Base-by-base conservation (phyloP, 345 rosid genomes). In the Gossypium australe region DNA sequence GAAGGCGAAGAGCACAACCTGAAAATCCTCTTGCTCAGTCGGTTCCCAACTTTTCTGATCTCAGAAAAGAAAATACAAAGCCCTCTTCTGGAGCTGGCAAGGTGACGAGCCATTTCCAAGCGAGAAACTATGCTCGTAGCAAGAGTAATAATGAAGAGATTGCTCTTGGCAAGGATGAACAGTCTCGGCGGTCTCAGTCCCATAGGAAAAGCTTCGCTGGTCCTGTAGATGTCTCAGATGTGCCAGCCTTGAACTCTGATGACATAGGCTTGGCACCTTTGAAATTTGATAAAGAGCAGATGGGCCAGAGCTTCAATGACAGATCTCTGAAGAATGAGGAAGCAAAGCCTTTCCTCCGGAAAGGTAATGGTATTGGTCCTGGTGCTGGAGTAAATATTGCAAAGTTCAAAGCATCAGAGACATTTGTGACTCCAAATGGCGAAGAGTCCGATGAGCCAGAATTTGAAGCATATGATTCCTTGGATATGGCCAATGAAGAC, bases 11-110 rank as follows among this genome's bases (percentile, higher is more conserved):
- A 81, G 72, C 74, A 29, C 99, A 85, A 67, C 76, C 88, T 78
- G 99, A 89, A 69, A 90, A 89, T 86, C 79, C 87, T 73, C 86
- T 90, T 80, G 95, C 90, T 20, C 97, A 89, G 66, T 92, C 97
- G 29, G 97, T 93, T 79, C 92, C 97, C 56, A 91, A 86, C 83
- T 96, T 90, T 80, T 86, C 94, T 55, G 97, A 93, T 81, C 78
- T 93, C 49, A 91, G 89, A 81, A 96, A 96, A 83, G 99, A 96
- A 82, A 92, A 89, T 74, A 84, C 97, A 79, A 93, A 88, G 68
- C 89, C 95, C 61, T 79, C 77, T 78, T 85, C 88, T 27, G 89
- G 88, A 56, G 77, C 75, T 69, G 82, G 89, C 75, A 96, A 88
- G 82, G 75, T 68, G 56, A 76, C 85, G 53, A 79, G 75, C 56